Percentiles rank a stretch among this genome's conserved stretches.
Conservation (phyloP, 2,329 filamentous ascomycete species). For the Aspergillus terreus region DNA sequence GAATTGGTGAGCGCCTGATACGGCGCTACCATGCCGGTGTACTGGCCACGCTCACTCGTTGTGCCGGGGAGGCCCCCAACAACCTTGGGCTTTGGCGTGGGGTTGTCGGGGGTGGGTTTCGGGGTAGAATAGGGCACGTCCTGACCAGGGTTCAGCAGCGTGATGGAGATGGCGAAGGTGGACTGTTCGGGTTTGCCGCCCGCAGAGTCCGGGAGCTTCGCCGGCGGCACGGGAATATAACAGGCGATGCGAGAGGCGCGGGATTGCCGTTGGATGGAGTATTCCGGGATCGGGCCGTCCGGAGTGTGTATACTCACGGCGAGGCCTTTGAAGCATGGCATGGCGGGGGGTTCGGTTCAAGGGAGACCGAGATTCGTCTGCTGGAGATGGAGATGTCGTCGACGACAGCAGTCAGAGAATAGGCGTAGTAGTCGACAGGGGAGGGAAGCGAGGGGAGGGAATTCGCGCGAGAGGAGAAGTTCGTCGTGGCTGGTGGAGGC, state of each 20-base stretch:
- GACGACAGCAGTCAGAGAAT: background rate
- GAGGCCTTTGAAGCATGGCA: constrained; percentile 99
- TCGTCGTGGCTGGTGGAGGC: constrained; percentile 23
- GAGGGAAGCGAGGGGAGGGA: constrained; percentile 1
- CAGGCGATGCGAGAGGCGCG: constrained; percentile 89
- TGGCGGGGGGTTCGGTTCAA: constrained; percentile 30
- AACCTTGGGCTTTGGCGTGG: constrained; percentile 74
- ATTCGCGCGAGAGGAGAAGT: constrained; percentile 10
- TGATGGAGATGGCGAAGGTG: constrained; percentile 97
- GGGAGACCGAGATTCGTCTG: constrained; percentile 1
- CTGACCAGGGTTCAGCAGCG: constrained; percentile 81
- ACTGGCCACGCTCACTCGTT: constrained; percentile 50
- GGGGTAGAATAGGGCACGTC: constrained; percentile 90
- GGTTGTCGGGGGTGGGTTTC: constrained; percentile 71
- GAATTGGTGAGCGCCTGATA: constrained; percentile 92
- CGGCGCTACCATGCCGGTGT: constrained; percentile 62
- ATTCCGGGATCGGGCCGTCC: constrained; percentile 76
- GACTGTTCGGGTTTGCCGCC: constrained; percentile 82
- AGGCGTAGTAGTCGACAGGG: background rate
- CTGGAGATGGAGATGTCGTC: too few species aligned
- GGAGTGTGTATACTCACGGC: constrained; percentile 93
- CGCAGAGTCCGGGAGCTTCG: constrained; percentile 67
- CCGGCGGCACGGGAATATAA: constrained; percentile 92
- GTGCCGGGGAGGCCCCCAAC: constrained; percentile 67
- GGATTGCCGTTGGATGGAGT: constrained; percentile 92